These are phyloP conservation scores for Brassica balearica DNA, from an alignment of 441 rosid species.

Conservation along the genomic window DNA sequence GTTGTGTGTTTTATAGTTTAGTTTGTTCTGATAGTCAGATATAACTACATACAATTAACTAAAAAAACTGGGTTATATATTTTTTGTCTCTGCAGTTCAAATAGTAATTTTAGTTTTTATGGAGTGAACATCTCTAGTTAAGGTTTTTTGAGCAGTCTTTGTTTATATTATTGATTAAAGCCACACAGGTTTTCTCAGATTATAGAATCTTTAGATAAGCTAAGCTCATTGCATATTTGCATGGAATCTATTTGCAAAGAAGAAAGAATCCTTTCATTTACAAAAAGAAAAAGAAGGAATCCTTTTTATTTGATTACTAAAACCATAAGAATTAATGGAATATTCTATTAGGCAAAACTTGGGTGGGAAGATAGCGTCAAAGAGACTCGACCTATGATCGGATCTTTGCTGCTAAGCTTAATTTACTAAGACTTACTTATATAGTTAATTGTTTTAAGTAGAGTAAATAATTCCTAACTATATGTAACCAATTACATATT, in stretches of 20 bases:
- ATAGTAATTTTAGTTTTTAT: not conserved
- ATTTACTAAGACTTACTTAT: slow-evolving; percentile 21
- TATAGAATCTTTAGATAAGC: slow-evolving; percentile 27
- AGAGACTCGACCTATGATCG: slow-evolving; percentile 39
- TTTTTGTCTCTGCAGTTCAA: not conserved
- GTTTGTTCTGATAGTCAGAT: not conserved
- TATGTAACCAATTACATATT: slow-evolving; percentile 35
- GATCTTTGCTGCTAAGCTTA: slow-evolving; percentile 38
- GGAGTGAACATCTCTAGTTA: not conserved
- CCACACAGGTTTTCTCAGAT: not conserved
- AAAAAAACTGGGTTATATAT: not conserved
- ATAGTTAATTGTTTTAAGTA: slow-evolving; percentile 13
- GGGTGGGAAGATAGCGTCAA: slow-evolving; percentile 39
- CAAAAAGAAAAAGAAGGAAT: slow-evolving; percentile 13
- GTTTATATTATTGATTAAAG: slow-evolving; percentile 3
- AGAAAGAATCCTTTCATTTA: slow-evolving; percentile 23
- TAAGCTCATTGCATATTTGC: not conserved
- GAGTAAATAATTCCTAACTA: slow-evolving; percentile 20
- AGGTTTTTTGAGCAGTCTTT: not conserved
- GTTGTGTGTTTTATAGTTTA: not conserved
- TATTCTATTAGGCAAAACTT: slow-evolving; percentile 34
- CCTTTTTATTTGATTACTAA: not conserved
- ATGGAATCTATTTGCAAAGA: slow-evolving; percentile 38
- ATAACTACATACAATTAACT: not conserved
- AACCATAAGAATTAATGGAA: slow-evolving; percentile 19